Evolutionary conservation across 2,329 filamentous ascomycete genomes (phyloP), one percentile per base, ranked within the genome.

Genomic region (Epichloe typhina): DNA sequence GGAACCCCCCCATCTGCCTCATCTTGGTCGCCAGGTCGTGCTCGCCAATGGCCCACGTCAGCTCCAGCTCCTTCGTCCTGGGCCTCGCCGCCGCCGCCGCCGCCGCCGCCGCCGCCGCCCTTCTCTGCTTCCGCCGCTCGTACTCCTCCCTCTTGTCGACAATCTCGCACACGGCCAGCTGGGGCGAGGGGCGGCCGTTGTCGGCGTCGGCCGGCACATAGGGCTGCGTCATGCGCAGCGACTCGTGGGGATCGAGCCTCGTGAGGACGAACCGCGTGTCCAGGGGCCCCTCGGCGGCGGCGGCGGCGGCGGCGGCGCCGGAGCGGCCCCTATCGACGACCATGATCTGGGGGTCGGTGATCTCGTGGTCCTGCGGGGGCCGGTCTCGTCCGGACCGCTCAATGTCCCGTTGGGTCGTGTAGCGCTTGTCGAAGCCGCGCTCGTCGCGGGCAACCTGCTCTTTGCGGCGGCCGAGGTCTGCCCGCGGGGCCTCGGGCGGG

Each of bases 41-140:
- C 12, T 67, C 62, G 54, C 82, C 82, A 60, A 95, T 94, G 36
- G 84, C 82, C 90, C 90, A 97, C 65, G 88, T 91, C 59, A 97
- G 59, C 69, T 96, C 90, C n/a, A 96, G 66, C 62, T 84, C 83
- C 70, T 96, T 96, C 15, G 66, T 62, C 56, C 72, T 73, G 37
- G 69, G 53, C 56, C 66, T 64, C 54, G 68, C 61, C 58, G 59
- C 57, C 52, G 70, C 70, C 56, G 59, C 57, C 52, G 70, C 70
- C 56, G 68, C 61, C 58, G 59, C 57, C 52, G 70, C 70, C 56
- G 62, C 71, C 58, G 17, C 17, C 17, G 17, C 17, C 17, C 17
- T 19, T 2, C 17, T 19, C 47, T 66, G 63, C 56, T 72, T 66
- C 53, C 68, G 66, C 49, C 63, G 65, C 66, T 57, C 72, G 59